Conservation (phyloP, 495 filamentous ascomycete genomes). For the Jackrogersella minutella region DNA sequence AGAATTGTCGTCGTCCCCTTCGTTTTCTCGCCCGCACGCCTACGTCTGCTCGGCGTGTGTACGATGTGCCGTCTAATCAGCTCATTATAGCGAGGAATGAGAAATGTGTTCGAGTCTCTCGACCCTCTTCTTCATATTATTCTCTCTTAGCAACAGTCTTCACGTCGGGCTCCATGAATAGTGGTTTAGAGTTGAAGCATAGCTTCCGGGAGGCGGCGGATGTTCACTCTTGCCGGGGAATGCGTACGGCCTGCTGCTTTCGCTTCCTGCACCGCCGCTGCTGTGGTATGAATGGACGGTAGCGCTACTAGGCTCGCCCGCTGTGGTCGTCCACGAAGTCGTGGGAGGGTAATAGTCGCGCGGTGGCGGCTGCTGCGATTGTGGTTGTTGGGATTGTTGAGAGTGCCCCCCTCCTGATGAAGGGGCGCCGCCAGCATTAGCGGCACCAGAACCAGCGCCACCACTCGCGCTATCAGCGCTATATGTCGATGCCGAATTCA, state of each 20-base stretch:
- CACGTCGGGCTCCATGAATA: slow-evolving; percentile 49
- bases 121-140: slow-evolving; percentile 1
- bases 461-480: slow-evolving; percentile 38
- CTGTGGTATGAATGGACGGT: slow-evolving; percentile 47
- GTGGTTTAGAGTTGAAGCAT: slow-evolving; percentile 45
- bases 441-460: slow-evolving; percentile 12
- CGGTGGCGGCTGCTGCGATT: slow-evolving; percentile 45
- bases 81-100: slow-evolving; percentile 11
- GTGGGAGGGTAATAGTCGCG: slow-evolving; percentile 58
- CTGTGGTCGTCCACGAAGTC: slow-evolving; percentile 55
- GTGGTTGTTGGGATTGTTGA: slow-evolving; percentile 30
- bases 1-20: slow-evolving; percentile 24
- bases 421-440: slow-evolving; percentile 28
- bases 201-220: slow-evolving; percentile 41
- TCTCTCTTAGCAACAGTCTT: background rate
- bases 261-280: slow-evolving; percentile 35
- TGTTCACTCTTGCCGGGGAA: slow-evolving; percentile 48
- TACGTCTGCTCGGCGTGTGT: background rate
- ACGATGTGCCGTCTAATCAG: slow-evolving; percentile 6
- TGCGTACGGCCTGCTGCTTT: slow-evolving; percentile 52
- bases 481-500: slow-evolving; percentile 48
- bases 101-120: slow-evolving; percentile 16
- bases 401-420: slow-evolving; percentile 33
- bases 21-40: slow-evolving; percentile 7
- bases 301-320: slow-evolving; percentile 48